Conservation (phyloP, 257 asterid species). For the Gentiana macrophylla region DNA sequence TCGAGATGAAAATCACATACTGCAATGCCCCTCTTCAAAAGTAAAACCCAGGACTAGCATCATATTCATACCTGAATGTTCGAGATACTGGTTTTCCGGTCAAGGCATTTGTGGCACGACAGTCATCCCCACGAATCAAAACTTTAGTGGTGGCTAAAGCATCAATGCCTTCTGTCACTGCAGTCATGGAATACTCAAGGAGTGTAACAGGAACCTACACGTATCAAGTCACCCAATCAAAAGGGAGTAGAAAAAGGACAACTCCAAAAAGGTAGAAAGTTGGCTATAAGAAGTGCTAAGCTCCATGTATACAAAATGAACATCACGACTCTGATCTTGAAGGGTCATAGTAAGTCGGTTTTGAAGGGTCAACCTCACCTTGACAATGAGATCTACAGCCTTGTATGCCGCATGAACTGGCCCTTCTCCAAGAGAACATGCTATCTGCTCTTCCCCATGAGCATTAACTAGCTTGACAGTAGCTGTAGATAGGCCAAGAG, state of each 20-base stretch:
- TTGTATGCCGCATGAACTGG: conserved; percentile 96
- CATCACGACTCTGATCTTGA: too few species aligned
- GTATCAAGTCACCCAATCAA: not conserved
- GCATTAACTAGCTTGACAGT: conserved; percentile 70
- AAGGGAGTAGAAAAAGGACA: too few species aligned
- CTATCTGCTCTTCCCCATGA: conserved; percentile 49
- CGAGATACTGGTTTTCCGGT: conserved; percentile 54
- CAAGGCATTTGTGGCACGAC: conserved; percentile 46
- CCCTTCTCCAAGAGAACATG: conserved; percentile 93
- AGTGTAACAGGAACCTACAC: conserved; percentile 70
- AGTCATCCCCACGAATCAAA: conserved; percentile 53
- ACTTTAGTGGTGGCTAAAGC: conserved; percentile 89
- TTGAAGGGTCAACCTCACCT: conserved; percentile 30
- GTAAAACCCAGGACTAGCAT: not conserved
- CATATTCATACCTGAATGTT: conserved; percentile 51
- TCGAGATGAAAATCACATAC: not conserved
- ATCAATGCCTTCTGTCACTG: conserved; percentile 88
- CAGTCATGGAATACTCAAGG: conserved; percentile 67
- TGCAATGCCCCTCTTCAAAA: not conserved
- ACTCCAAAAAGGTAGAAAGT: too few species aligned
- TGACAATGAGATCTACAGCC: conserved; percentile 76
- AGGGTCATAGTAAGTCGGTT: too few species aligned
- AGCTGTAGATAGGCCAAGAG: conserved; percentile 92
- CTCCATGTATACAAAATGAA: too few species aligned
- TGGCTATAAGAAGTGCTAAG: too few species aligned